Evolutionary conservation across 257 asterid species (phyloP).

Genomic region (Lavandula angustifolia): DNA sequence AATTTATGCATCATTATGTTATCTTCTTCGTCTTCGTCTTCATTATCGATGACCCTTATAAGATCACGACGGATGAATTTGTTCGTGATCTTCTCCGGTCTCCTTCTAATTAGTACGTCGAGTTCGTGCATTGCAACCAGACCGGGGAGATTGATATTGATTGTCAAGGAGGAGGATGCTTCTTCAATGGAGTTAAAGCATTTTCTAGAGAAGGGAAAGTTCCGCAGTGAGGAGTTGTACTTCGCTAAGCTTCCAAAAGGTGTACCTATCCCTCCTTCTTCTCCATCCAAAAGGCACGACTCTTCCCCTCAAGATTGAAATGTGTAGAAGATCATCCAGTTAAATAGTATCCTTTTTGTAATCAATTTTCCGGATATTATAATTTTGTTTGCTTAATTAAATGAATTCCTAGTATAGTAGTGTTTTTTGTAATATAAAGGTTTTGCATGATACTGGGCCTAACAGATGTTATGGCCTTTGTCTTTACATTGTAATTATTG

Average conservation of each 20-base stretch:
- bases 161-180: slow-evolving; percentile 18
- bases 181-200: slow-evolving; percentile 23
- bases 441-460: too few relatives aligned
- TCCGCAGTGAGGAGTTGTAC: slow-evolving; percentile 23
- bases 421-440: too few relatives aligned
- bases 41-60: not conserved
- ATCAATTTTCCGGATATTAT: too few relatives aligned
- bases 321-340: not conserved
- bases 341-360: too few relatives aligned
- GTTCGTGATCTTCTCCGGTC: not conserved
- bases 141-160: slow-evolving; percentile 29
- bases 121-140: slow-evolving; percentile 26
- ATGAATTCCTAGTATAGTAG: too few relatives aligned
- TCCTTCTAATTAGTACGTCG: slow-evolving; percentile 20
- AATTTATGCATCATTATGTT: slow-evolving; percentile 10
- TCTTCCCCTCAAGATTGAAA: slow-evolving; percentile 37
- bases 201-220: slow-evolving; percentile 24
- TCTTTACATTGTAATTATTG: too few relatives aligned
- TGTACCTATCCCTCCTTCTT: slow-evolving; percentile 50
- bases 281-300: slow-evolving; percentile 50
- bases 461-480: too few relatives aligned
- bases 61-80: not conserved
- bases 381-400: too few relatives aligned
- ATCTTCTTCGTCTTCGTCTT: slow-evolving; percentile 10
- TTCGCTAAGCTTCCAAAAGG: slow-evolving; percentile 48